Base-by-base conservation (phyloP, 768 basidiomycete species). In the Lyophyllum shimeji region DNA sequence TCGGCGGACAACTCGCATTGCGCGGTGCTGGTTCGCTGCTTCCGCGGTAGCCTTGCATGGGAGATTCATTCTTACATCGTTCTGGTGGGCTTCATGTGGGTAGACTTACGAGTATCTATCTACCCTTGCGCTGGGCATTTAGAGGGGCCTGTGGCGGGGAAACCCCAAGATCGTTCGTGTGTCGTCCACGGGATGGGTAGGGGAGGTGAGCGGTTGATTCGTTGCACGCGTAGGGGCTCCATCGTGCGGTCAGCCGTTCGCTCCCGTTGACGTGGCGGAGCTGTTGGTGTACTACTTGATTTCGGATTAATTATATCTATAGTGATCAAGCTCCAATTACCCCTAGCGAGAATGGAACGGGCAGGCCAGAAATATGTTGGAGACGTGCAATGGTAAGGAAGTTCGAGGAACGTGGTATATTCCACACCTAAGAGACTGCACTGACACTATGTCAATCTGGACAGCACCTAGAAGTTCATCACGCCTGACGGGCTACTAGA, bases 21-120 rank as follows among this genome's bases (percentile, higher is more conserved):
- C 86, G 94, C 34, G 89, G 95, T 7, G 93, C 93, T 43, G 83
- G 90, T 31, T 90, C 79, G 61, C 76, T 96, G 7, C 76, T 97
- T 27, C 94, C 95, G 9, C 75, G 93, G 65, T 96, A 57, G 50
- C 29, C 3, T 18, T 27, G 33, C n/a, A 12, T 17, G 8, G 27
- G 39, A 18, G 39, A 18, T 18, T 17, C 23, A 8, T 13, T 21
- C n/a, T 52, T 27, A 15, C 5, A 2, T 39, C 31, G 20, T 25
- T 50, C 37, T 39, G 9, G 48, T 7, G 15, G 20, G n/a, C 27
- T 43, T 44, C 21, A 43, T 12, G 24, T 13, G 15, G 50, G 34
- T 15, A n/a, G 29, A 42, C 25, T 18, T 33, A 12, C 34, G 29
- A 24, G 23, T n/a, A 15, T 37, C 6, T 23, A 44, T 43, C 11